Evolutionary conservation across 2,329 filamentous ascomycete species (phyloP).

Genomic region (Cryphonectria nitschkei): DNA sequence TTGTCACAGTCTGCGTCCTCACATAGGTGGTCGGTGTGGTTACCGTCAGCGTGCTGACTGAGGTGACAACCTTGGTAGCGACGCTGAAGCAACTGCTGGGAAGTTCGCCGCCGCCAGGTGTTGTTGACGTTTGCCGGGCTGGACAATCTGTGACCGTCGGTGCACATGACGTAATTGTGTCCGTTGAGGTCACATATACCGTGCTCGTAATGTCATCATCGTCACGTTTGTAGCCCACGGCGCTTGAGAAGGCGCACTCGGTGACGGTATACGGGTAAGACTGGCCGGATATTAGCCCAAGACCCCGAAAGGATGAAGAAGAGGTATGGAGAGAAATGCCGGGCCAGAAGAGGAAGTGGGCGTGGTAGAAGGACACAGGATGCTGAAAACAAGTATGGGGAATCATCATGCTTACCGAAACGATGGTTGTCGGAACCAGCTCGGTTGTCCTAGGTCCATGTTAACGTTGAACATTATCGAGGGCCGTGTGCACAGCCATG

Average conservation of each 20-base stretch:
- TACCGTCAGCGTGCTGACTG: neutral
- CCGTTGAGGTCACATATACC: slow-evolving; percentile 5
- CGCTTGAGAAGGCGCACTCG: slow-evolving; percentile 20
- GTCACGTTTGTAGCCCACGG: slow-evolving; percentile 15
- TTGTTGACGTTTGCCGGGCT: neutral
- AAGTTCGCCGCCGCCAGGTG: neutral
- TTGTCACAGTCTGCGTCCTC: neutral
- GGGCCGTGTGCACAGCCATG: neutral
- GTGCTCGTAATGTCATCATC: slow-evolving; percentile 16
- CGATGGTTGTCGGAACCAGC: slow-evolving; percentile 21
- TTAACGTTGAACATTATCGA: slow-evolving; percentile 4
- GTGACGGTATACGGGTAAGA: slow-evolving; percentile 30
- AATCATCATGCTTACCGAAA: slow-evolving; percentile 19
- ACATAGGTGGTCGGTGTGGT: neutral
- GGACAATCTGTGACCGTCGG: slow-evolving; percentile 22
- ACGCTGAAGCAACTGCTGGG: slow-evolving; percentile 1
- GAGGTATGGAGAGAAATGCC: neutral
- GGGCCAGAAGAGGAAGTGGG: neutral
- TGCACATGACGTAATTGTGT: slow-evolving; percentile 19
- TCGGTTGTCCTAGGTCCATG: slow-evolving; percentile 21
- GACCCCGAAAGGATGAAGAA: neutral
- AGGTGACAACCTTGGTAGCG: slow-evolving; percentile 6
- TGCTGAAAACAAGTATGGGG: neutral
- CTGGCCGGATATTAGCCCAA: slow-evolving; percentile 8
- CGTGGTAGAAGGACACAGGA: neutral